These are phyloP conservation scores for Nicotiana undulata DNA, from an alignment of 257 asterid genomes.

Conservation along the genomic window DNA sequence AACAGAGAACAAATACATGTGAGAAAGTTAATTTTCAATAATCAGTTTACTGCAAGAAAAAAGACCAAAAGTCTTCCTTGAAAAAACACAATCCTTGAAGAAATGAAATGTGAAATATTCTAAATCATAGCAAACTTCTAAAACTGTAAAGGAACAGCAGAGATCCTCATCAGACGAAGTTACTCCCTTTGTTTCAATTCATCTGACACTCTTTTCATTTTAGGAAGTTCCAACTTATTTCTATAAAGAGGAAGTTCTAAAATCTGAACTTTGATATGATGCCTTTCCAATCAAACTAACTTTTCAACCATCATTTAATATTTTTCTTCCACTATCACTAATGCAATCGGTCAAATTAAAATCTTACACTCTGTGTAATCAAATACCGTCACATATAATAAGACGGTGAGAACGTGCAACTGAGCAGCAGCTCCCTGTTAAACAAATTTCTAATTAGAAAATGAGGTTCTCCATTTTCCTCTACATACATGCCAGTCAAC, in stretches of 20 bases:
- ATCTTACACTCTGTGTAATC: background rate
- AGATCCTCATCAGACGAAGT: background rate
- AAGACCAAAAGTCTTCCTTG: background rate
- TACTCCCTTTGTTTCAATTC: background rate
- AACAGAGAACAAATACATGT: background rate
- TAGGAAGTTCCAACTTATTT: background rate
- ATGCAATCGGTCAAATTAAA: background rate
- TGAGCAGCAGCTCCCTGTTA: background rate
- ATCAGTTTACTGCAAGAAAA: background rate
- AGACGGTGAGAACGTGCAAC: background rate
- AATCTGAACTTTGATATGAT: background rate
- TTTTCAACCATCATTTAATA: background rate
- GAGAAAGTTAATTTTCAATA: background rate
- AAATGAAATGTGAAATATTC: background rate
- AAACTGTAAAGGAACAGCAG: background rate
- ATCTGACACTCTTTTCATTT: background rate
- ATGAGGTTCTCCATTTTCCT: background rate
- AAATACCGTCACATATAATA: background rate
- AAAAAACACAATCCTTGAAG: background rate
- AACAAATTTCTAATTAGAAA: background rate
- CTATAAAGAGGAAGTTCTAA: background rate
- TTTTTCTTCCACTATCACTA: background rate
- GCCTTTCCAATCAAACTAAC: background rate
- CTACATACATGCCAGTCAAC: background rate
- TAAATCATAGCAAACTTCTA: background rate